Conservation (phyloP, 2,329 filamentous ascomycete species). For the Paecilomyces formosus region DNA sequence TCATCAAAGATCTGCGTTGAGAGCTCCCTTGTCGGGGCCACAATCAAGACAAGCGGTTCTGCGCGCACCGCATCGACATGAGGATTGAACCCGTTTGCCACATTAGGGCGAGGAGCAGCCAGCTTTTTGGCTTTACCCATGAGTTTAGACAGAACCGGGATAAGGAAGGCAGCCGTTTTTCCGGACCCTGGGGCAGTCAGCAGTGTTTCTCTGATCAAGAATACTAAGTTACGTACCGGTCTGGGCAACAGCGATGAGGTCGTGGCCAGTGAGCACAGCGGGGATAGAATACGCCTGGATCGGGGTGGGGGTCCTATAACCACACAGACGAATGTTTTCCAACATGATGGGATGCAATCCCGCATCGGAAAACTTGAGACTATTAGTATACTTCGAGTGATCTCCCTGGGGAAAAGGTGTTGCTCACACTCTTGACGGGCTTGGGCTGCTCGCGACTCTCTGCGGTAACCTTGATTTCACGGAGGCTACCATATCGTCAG, state of each 20-base stretch:
- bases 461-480: slow-evolving; percentile 43
- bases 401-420: not conserved
- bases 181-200: slow-evolving; percentile 64
- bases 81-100: slow-evolving; percentile 45
- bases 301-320: slow-evolving; percentile 68
- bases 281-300: slow-evolving; percentile 84
- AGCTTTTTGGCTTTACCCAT: slow-evolving; percentile 96
- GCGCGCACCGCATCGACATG: slow-evolving; percentile 54
- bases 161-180: slow-evolving; percentile 88
- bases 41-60: slow-evolving; percentile 79
- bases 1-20: slow-evolving; percentile 95
- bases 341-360: slow-evolving; percentile 79
- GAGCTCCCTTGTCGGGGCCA: slow-evolving; percentile 82
- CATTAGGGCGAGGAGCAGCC: slow-evolving; percentile 64
- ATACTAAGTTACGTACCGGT: slow-evolving; percentile 59
- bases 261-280: slow-evolving; percentile 65
- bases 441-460: slow-evolving; percentile 41
- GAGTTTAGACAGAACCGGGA: slow-evolving; percentile 80
- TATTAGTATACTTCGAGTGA: slow-evolving; percentile 1
- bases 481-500: slow-evolving; percentile 24
- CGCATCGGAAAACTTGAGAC: slow-evolving; percentile 59
- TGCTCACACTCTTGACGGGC: slow-evolving; percentile 45
- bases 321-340: slow-evolving; percentile 65
- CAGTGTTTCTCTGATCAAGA: not conserved
- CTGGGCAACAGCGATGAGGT: slow-evolving; percentile 84